These are phyloP conservation scores for Venturia pyrina DNA, from an alignment of 2,329 filamentous ascomycete genomes.

Conservation along the genomic window DNA sequence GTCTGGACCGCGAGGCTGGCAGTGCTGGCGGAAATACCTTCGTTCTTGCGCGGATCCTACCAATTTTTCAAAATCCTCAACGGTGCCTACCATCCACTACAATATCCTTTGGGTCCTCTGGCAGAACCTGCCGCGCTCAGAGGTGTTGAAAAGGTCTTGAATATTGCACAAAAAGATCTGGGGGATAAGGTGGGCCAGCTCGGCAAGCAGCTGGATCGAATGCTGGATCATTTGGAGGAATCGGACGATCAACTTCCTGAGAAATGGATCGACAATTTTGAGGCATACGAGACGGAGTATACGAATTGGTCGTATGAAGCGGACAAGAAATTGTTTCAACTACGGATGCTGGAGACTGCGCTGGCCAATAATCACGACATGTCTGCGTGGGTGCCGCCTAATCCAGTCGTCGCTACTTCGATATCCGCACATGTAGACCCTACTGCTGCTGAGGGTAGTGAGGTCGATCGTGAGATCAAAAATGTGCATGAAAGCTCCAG, in stretches of 20 bases:
- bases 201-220: conserved; percentile 66
- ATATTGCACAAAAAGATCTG: conserved; percentile 49
- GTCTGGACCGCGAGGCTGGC: conserved; percentile 69
- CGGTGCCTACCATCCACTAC: conserved; percentile 46
- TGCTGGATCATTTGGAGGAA: conserved; percentile 81
- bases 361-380: not conserved
- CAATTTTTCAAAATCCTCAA: conserved; percentile 55
- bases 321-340: conserved; percentile 50
- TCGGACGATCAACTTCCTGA: conserved; percentile 76
- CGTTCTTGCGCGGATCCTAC: conserved; percentile 52
- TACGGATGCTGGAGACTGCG: conserved; percentile 4
- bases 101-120: not conserved
- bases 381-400: not conserved
- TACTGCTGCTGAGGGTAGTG: not conserved
- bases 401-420: not conserved
- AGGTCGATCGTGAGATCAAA: not conserved
- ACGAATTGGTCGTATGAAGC: conserved; percentile 71
- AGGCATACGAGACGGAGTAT: conserved; percentile 67
- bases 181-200: conserved; percentile 52
- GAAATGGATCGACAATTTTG: conserved; percentile 78
- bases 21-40: conserved; percentile 64
- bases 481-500: not conserved
- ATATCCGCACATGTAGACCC: not conserved
- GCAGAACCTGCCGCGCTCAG: conserved; percentile 31
- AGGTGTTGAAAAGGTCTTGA: conserved; percentile 21